A percentile compares a stretch with the other conserved stretches of the same genome.
Evolutionary conservation across 1,139 yeast genomes (phyloP).

Genomic region (Suhomyces taliae): DNA sequence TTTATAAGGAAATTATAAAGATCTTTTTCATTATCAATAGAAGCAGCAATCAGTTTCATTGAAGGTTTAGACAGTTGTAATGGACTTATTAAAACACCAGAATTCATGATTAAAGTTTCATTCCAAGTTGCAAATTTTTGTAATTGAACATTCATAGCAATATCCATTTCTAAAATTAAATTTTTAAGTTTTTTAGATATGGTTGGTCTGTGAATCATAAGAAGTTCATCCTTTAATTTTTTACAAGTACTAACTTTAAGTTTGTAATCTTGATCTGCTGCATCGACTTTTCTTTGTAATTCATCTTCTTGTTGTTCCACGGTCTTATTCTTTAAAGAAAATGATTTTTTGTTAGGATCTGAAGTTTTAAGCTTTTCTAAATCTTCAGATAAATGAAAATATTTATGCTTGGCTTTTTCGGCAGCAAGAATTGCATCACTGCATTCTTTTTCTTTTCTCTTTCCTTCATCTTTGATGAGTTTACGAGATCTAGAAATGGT

Average conservation of each 20-base stretch:
- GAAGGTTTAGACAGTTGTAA: slow-evolving; percentile 47
- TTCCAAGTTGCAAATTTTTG: slow-evolving; percentile 87
- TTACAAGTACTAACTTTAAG: slow-evolving; percentile 73
- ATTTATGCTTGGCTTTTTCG: slow-evolving; percentile 84
- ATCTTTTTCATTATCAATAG: slow-evolving; percentile 81
- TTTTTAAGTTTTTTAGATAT: slow-evolving; percentile 72
- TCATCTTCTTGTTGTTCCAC: slow-evolving; percentile 93
- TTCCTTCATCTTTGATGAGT: slow-evolving; percentile 75
- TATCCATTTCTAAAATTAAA: slow-evolving; percentile 80
- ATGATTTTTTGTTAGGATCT: slow-evolving; percentile 81
- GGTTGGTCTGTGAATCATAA: slow-evolving; percentile 74
- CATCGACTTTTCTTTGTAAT: slow-evolving; percentile 71
- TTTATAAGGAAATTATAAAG: slow-evolving; percentile 66
- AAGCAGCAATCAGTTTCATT: slow-evolving; percentile 72
- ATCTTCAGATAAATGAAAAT: slow-evolving; percentile 80
- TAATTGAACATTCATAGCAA: slow-evolving; percentile 83
- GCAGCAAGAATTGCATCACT: slow-evolving; percentile 78
- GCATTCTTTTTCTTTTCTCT: slow-evolving; percentile 80
- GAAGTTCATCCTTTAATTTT: slow-evolving; percentile 69
- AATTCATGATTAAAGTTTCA: slow-evolving; percentile 78
- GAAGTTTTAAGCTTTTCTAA: slow-evolving; percentile 76
- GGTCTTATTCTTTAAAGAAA: slow-evolving; percentile 75
- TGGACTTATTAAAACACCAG: slow-evolving; percentile 83
- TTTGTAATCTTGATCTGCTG: slow-evolving; percentile 83
- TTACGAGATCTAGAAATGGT: slow-evolving; percentile 75